phyloP scores from a whole-genome alignment of 306 rosid genomes.

The Quercus robur region DNA sequence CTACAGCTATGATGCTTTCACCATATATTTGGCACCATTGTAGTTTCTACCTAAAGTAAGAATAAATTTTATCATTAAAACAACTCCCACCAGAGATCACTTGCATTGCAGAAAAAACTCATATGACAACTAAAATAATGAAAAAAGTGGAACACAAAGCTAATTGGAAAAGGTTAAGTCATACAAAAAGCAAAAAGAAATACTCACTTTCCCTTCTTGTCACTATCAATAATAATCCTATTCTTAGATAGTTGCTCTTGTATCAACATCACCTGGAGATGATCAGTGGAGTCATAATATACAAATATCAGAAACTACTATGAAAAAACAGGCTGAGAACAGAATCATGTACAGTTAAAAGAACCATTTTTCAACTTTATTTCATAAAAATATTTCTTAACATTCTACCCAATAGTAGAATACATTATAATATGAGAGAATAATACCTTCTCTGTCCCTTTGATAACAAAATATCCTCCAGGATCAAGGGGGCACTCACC shows the following conservation, averaged over 20 bases:
- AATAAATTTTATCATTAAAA: neutral
- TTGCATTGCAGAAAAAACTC: neutral
- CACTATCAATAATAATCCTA: conserved; percentile 81
- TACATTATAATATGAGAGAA: conserved; percentile 14
- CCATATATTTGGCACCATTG: too few species aligned
- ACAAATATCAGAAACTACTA: neutral
- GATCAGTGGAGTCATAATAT: conserved; percentile 16
- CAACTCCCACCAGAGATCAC: neutral
- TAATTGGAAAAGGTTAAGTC: neutral
- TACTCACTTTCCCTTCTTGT: conserved; percentile 89
- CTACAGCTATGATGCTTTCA: too few species aligned
- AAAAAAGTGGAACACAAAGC: conserved; percentile 5
- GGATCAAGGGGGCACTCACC: conserved; percentile 99
- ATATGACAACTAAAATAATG: neutral
- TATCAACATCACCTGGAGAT: conserved; percentile 78
- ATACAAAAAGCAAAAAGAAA: conserved; percentile 4
- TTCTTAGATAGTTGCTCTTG: conserved; percentile 96
- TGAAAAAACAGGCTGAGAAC: neutral
- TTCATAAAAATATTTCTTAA: neutral
- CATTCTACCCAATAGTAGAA: conserved; percentile 2
- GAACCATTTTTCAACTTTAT: neutral
- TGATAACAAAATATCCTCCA: conserved; percentile 87
- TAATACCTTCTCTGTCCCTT: conserved; percentile 92
- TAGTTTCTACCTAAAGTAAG: too few species aligned
- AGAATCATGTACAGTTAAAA: neutral